Base-by-base conservation (phyloP, 768 basidiomycete genomes). In the Strobilomyces echinocephalus region DNA sequence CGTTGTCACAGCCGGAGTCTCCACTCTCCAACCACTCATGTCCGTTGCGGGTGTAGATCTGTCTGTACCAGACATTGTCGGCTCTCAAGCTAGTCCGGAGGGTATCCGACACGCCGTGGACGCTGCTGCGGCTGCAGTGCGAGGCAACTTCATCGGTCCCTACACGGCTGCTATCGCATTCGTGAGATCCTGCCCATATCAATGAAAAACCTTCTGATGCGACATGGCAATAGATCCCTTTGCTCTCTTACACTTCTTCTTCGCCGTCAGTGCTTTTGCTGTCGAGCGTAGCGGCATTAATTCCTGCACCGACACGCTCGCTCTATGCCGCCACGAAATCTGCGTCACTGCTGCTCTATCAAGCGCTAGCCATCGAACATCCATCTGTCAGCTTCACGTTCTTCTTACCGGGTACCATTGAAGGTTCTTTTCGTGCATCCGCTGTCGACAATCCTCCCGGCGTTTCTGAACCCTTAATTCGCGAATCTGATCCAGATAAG, bases 271-370 rank as follows among this genome's bases (percentile, higher is more conserved):
- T 95, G 35, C 79, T 91, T 26, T 81, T 95, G 39, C 65, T 97
- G 34, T 91, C 91, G 8, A 88, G 85, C 28, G 73, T 87, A 3
- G 94, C 86, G 3, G 82, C 90, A 3, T 74, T 86, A 7, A 83
- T 94, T 34, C 89, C 94, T 3, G 83, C 93, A 0, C 94, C 94
- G 1, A 92, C 89, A 1, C 85, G 94, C 8, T 73, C 89, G 1
- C 72, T 97, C 34, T 97, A 97, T 65, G 83, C 79, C 0, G 82
- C 91, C 4, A 89, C 87, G 10, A 97, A 97, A 68, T 76, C 86
- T 3, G 88, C 92, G 0, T 83, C 87, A 1, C 78, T 90, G 28
- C 57, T 85, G 6, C 82, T 94, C 52, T 92, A 84, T 67, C 88
- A 89, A 67, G 76, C 86, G 0, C 81, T 93, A 31, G 74, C 90